These are phyloP conservation scores for Shiraia sp. DNA, from an alignment of 2,329 filamentous ascomycete genomes.

Conservation along the genomic window DNA sequence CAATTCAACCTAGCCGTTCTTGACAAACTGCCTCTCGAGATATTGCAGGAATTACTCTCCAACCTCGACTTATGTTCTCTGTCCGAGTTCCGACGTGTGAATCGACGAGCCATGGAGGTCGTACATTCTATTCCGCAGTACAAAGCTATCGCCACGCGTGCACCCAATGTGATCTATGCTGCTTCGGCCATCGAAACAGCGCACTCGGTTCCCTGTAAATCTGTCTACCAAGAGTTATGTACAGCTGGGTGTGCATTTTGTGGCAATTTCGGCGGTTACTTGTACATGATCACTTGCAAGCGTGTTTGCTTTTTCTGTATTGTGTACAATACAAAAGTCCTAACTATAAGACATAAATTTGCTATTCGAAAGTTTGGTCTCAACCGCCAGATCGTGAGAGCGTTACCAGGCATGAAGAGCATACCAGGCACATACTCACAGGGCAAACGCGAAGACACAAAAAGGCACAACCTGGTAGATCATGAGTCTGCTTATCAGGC, in stretches of 20 bases:
- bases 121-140: slow-evolving; percentile 47
- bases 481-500: slow-evolving; percentile 9
- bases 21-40: slow-evolving; percentile 11
- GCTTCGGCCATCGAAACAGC: slow-evolving; percentile 41
- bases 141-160: slow-evolving; percentile 33
- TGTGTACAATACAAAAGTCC: slow-evolving; percentile 23
- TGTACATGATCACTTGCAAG: slow-evolving; percentile 46
- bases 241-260: slow-evolving; percentile 41
- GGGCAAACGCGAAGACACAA: slow-evolving; percentile 3
- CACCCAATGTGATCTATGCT: slow-evolving; percentile 37
- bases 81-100: slow-evolving; percentile 43
- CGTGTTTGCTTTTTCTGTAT: slow-evolving; percentile 45
- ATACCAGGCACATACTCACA: slow-evolving; percentile 22
- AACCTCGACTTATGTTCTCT: slow-evolving; percentile 40
- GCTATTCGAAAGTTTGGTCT: slow-evolving; percentile 10
- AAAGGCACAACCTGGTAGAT: slow-evolving; percentile 9
- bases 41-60: slow-evolving; percentile 8
- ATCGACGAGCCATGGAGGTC: slow-evolving; percentile 37
- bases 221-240: slow-evolving; percentile 41
- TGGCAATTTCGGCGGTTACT: slow-evolving; percentile 43
- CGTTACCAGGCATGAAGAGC: slow-evolving; percentile 9
- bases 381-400: slow-evolving; percentile 4
- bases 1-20: slow-evolving; percentile 6
- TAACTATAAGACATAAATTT: slow-evolving; percentile 20
- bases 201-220: slow-evolving; percentile 28